Base-by-base conservation (phyloP, 805 yeast species). In the Nakazawaea molendinolei region DNA sequence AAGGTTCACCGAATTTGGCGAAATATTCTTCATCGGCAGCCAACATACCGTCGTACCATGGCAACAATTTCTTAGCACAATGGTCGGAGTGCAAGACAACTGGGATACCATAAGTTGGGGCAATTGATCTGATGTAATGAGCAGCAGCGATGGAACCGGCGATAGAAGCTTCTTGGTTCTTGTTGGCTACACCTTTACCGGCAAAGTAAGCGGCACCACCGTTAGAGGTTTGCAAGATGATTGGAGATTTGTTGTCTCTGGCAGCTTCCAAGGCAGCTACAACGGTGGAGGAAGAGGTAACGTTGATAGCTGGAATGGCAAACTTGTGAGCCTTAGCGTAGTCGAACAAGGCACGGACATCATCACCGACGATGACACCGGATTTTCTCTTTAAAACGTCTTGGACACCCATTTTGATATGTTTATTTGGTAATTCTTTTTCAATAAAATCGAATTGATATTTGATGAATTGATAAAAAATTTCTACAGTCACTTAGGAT, bases 201-300 rank as follows among this genome's bases (percentile, higher is more conserved):
- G 98, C 98, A 63, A 92, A 92, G 86, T 79, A 92, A 47, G 97
- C 97, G 52, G 98, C 95, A 75, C 98, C 98, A 73, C 98, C 98
- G 67, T 92, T 87, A 44, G 97, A 90, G 52, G 90, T 79, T 72
- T 92, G 98, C 61, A 92, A 71, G 63, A 92, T 86, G 69, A 92
- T 87, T 71, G 98, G 98, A 45, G 95, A 77, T 52, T 82, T 76
- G 70, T 71, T 75, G 67, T 92, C 97, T 67, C 95, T 86, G 44
- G 97, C 96, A 48, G 97, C 96, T 68, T 92, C 95, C 56, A 92
- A 73, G 45, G 97, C 95, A 53, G 97, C 95, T 61, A 86, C 83
- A 41, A 80, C 97, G 46, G 97, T 90, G 43, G 97, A 90, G 24
- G 97, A 89, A 23, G 97, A 86, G 49, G 98, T 92, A 43, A 92